These are phyloP conservation scores for Pestalotiopsis sp. DNA, from an alignment of 2,329 filamentous ascomycete genomes.

Conservation along the genomic window DNA sequence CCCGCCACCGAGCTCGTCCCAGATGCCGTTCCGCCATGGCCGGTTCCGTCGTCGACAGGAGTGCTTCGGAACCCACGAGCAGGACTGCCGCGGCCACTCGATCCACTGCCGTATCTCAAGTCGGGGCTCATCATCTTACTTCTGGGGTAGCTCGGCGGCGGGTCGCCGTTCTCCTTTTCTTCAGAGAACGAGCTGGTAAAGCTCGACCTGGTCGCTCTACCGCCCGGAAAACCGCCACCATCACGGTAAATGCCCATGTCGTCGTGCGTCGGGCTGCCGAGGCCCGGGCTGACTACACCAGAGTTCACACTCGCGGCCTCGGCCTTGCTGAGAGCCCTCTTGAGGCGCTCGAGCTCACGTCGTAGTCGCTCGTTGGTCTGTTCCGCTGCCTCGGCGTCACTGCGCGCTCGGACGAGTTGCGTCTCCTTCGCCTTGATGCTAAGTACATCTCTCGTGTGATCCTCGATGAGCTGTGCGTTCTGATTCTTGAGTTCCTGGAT, in stretches of 20 bases:
- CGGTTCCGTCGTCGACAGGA: conserved; percentile 26
- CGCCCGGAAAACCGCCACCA: conserved; percentile 37
- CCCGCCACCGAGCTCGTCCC: conserved; percentile 21
- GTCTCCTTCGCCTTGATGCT: conserved; percentile 99
- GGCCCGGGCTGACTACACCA: conserved; percentile 42
- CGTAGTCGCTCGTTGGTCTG: conserved; percentile 81
- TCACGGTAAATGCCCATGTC: conserved; percentile 65
- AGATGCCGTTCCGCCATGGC: conserved; percentile 21
- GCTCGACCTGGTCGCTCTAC: conserved; percentile 57
- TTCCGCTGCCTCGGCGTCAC: conserved; percentile 87
- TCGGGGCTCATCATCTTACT: conserved; percentile 58
- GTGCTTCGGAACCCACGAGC: conserved; percentile 55
- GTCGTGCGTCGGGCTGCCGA: conserved; percentile 58
- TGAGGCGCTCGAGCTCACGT: conserved; percentile 89
- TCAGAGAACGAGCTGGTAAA: conserved; percentile 70
- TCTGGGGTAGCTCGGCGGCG: conserved; percentile 42
- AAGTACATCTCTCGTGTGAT: conserved; percentile 92
- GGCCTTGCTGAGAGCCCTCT: conserved; percentile 75
- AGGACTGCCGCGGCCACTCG: conserved; percentile 62
- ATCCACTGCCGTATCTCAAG: conserved; percentile 51
- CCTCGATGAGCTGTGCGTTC: conserved; percentile 94
- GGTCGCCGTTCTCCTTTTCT: conserved; percentile 74
- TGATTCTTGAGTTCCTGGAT: conserved; percentile 95
- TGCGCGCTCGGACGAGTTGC: conserved; percentile 87
- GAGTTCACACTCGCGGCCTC: conserved; percentile 49